Base-by-base conservation (phyloP, 345 rosid genomes). In the Nephelium lappaceum region DNA sequence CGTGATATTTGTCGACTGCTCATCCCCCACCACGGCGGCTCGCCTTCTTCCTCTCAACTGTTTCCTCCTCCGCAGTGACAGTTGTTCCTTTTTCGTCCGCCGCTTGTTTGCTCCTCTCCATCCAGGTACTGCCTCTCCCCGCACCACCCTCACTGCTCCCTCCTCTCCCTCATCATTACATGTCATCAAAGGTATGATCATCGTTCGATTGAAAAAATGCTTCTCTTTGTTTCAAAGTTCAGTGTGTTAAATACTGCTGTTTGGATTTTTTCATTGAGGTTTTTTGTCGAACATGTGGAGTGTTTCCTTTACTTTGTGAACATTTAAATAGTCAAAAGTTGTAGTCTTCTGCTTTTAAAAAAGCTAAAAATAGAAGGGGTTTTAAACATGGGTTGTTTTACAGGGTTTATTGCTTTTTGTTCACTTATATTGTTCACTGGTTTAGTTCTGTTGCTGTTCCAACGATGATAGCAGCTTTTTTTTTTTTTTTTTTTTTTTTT, bases 1-100 rank as follows among this genome's bases (percentile, higher is more conserved):
- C 45, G 69, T 84, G 79, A 63, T 84, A 58, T 84, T 87, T 63
- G 67, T 87, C 0, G 89, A 90, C 63, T 82, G 77, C 55, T 88
- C 88, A 57, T 84, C 88, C 80, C 73, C 91, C 83, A 68, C 84
- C 58, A 69, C 80, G 69, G 62, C 85, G 62, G 69, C 88, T 27
- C 88, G 87, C 19, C 83, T 83, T 73, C 68, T 88, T 38, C 84
- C 82, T 72, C n/a, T 87, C 5, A 71, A 81, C 82, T 79, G 74
- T n/a, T 23, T 64, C 75, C 42, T 72, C 18, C n/a, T 42, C 53
- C 73, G 63, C 72, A 24, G 11, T 25, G 38, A 58, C 60, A 36
- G 73, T 36, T 11, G 12, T 42, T 12, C 43, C 77, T 27, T 69
- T 53, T 84, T 67, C 68, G 60, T 72, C 61, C 84, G 81, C 79